A percentile compares a stretch with the other conserved stretches of the same genome.
These are phyloP conservation scores for Mortierella sp. DNA, from an alignment of 371 early-diverging fungal genomes.

Conservation along the genomic window DNA sequence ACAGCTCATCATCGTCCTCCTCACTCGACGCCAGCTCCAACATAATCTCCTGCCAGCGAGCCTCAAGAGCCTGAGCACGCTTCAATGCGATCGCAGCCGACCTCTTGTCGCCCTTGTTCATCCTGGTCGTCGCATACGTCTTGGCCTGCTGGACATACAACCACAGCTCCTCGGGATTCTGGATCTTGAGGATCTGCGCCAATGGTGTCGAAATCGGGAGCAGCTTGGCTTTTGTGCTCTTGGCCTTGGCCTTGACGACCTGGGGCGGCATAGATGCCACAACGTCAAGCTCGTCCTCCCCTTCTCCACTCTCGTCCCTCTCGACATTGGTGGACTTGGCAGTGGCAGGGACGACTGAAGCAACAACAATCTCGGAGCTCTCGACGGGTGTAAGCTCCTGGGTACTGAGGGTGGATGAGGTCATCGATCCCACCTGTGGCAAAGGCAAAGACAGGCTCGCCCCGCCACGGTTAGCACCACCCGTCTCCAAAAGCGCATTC, in stretches of 20 bases:
- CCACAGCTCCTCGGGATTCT: constrained; percentile 50
- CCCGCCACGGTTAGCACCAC: background rate
- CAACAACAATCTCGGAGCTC: background rate
- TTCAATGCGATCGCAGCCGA: constrained; percentile 53
- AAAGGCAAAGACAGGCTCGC: constrained; percentile 14
- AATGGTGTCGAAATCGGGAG: constrained; percentile 51
- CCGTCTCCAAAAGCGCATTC: constrained; percentile 17
- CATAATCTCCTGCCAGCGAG: constrained; percentile 50
- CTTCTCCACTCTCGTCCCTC: background rate
- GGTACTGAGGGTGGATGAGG: background rate
- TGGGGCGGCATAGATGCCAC: constrained; percentile 11
- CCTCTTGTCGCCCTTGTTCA: constrained; percentile 57
- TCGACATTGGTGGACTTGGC: background rate
- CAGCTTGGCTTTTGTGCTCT: constrained; percentile 39
- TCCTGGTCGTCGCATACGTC: constrained; percentile 42
- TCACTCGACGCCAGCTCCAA: constrained; percentile 55
- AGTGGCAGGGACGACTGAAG: background rate
- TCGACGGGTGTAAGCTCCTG: constrained; percentile 3
- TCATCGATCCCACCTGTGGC: background rate
- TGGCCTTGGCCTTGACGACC: constrained; percentile 14
- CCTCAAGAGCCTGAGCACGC: constrained; percentile 48
- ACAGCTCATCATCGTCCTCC: constrained; percentile 43
- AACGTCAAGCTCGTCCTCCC: background rate
- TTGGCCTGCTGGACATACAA: constrained; percentile 55
- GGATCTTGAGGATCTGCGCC: constrained; percentile 33